phyloP scores from a whole-genome alignment of 345 rosid genomes.

The Citrus trifoliata region DNA sequence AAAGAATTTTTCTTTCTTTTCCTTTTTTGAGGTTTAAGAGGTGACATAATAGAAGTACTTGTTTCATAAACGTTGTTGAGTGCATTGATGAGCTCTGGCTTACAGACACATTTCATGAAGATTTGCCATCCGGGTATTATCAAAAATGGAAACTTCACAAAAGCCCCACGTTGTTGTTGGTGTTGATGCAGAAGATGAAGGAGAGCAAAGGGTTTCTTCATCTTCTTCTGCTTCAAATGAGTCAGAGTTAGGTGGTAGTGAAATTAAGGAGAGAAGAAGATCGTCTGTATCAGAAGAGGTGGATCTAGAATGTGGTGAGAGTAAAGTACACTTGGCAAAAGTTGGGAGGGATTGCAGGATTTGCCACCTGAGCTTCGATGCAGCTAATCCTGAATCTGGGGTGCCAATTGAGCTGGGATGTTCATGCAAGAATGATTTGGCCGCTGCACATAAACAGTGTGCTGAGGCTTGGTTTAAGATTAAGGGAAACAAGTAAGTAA shows the following conservation, averaged over 20 bases:
- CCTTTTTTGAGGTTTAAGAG: neutral
- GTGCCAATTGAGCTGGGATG: conserved; percentile 73
- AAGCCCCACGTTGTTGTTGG: conserved; percentile 30
- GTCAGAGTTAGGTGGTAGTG: conserved; percentile 18
- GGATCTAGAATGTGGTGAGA: conserved; percentile 54
- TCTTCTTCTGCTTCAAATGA: conserved; percentile 24
- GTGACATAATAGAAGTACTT: neutral
- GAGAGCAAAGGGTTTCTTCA: conserved; percentile 22
- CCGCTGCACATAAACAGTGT: conserved; percentile 84
- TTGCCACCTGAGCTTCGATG: conserved; percentile 74
- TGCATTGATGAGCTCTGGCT: conserved; percentile 37
- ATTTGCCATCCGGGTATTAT: conserved; percentile 31
- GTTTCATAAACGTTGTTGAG: neutral
- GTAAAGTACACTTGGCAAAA: conserved; percentile 37
- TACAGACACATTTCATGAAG: conserved; percentile 46
- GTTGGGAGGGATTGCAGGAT: conserved; percentile 76
- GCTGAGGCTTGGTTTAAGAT: conserved; percentile 95
- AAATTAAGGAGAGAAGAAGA: conserved; percentile 47
- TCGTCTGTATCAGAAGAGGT: conserved; percentile 53
- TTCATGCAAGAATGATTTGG: conserved; percentile 84
- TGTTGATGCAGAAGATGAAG: conserved; percentile 23
- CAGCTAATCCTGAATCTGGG: conserved; percentile 57
- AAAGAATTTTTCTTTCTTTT: neutral
- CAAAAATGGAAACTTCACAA: conserved; percentile 41
- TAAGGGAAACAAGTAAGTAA: conserved; percentile 73